phyloP scores from a whole-genome alignment of 495 filamentous ascomycete genomes.

The Sporormia fimetaria region DNA sequence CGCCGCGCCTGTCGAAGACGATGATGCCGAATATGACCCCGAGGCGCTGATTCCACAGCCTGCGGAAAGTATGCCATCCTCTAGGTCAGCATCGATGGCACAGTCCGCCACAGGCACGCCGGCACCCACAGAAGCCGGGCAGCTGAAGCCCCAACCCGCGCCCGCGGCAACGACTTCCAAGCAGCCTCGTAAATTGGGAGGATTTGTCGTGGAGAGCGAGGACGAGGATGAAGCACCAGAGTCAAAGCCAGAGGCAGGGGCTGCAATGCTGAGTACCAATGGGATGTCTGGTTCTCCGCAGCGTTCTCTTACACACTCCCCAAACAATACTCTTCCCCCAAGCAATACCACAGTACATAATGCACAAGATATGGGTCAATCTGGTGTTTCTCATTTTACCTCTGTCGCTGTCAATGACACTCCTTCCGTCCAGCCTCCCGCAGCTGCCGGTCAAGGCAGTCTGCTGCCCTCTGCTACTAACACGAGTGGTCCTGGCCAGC shows the following conservation, averaged over 20 bases:
- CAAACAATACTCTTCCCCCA: conserved; percentile 47
- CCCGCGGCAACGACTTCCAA: conserved; percentile 14
- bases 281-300: conserved; percentile 26
- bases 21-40: conserved; percentile 35
- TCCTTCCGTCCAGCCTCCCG: conserved; percentile 35
- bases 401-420: conserved; percentile 37
- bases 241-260: conserved; percentile 11
- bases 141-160: conserved; percentile 12
- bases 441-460: conserved; percentile 17
- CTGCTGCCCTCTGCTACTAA: conserved; percentile 23
- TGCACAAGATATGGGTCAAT: conserved; percentile 42
- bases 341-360: conserved; percentile 49
- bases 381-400: conserved; percentile 42
- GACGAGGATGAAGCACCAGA: conserved; percentile 44
- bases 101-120: conserved; percentile 11
- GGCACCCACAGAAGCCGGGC: not conserved
- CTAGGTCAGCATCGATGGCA: conserved; percentile 17
- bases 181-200: conserved; percentile 62
- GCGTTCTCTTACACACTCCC: conserved; percentile 45
- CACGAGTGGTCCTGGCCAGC: conserved; percentile 10
- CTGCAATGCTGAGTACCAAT: conserved; percentile 27
- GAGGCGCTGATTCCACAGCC: conserved; percentile 19
- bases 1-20: conserved; percentile 18
- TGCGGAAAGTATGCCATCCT: conserved; percentile 8
- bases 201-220: conserved; percentile 65